A percentile compares a stretch with the other conserved stretches of the same genome.
Evolutionary conservation across 495 filamentous ascomycete species (phyloP).

Genomic region (Gamarada debralockiae): DNA sequence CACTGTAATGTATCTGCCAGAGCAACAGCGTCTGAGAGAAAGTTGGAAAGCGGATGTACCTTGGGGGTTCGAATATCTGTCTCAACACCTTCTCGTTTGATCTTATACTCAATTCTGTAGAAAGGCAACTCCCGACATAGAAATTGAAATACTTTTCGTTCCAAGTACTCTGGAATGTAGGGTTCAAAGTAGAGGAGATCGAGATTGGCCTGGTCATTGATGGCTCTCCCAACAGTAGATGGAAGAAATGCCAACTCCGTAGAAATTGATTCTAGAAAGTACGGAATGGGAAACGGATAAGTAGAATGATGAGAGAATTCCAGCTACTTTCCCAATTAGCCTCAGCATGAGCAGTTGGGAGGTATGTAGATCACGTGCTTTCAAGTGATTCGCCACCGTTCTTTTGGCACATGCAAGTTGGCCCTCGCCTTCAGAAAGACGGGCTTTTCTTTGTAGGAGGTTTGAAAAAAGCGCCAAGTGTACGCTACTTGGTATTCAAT

Average conservation of each 20-base stretch:
- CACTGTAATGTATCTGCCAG: slow-evolving; percentile 61
- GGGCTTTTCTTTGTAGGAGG: slow-evolving; percentile 36
- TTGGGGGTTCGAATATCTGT: slow-evolving; percentile 62
- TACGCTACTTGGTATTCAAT: slow-evolving; percentile 38
- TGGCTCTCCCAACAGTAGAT: slow-evolving; percentile 32
- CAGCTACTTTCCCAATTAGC: slow-evolving; percentile 6
- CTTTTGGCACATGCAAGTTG: background rate
- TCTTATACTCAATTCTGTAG: slow-evolving; percentile 68
- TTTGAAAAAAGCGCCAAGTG: slow-evolving; percentile 48
- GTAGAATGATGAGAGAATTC: slow-evolving; percentile 42
- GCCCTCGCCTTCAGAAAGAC: background rate
- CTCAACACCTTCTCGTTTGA: slow-evolving; percentile 53
- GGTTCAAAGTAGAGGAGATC: slow-evolving; percentile 67
- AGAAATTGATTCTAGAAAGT: slow-evolving; percentile 40
- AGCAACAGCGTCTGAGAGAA: no score
- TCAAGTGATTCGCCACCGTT: no score
- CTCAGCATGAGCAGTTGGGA: background rate
- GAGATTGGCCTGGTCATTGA: slow-evolving; percentile 60
- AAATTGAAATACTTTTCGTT: slow-evolving; percentile 59
- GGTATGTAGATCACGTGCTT: background rate
- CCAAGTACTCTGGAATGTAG: slow-evolving; percentile 48
- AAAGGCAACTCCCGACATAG: slow-evolving; percentile 61
- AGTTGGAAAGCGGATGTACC: slow-evolving; percentile 24
- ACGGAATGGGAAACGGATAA: slow-evolving; percentile 60
- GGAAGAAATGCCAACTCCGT: slow-evolving; percentile 28